Evolutionary conservation across 345 rosid genomes (phyloP).

Genomic region (rapeseed (Brassica napus)): Da-Ae NC_063445.1:6214501-6215000

Average conservation of each 20-base stretch:
- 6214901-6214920: constrained; percentile 42
- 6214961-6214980: constrained; percentile 25
- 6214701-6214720: constrained; percentile 32
- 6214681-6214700: constrained; percentile 33
- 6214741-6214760: constrained; percentile 21
- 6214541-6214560: constrained; percentile 33
- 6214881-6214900: constrained; percentile 33
- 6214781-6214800: constrained; percentile 24
- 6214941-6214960: constrained; percentile 26
- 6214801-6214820: constrained; percentile 39
- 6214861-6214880: constrained; percentile 33
- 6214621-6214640: constrained; percentile 26
- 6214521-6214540: constrained; percentile 43
- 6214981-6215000: constrained; percentile 25
- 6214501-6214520: constrained; percentile 30
- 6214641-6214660: constrained; percentile 19
- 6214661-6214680: constrained; percentile 15
- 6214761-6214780: constrained; percentile 17
- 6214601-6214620: neutral
- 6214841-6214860: constrained; percentile 38
- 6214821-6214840: constrained; percentile 25
- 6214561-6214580: neutral
- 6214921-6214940: constrained; percentile 41
- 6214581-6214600: neutral
- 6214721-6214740: constrained; percentile 27